These are phyloP conservation scores for Urochloa ruziziensis DNA, from an alignment of 176 grass and related monocot genomes.

Conservation along the genomic window DNA sequence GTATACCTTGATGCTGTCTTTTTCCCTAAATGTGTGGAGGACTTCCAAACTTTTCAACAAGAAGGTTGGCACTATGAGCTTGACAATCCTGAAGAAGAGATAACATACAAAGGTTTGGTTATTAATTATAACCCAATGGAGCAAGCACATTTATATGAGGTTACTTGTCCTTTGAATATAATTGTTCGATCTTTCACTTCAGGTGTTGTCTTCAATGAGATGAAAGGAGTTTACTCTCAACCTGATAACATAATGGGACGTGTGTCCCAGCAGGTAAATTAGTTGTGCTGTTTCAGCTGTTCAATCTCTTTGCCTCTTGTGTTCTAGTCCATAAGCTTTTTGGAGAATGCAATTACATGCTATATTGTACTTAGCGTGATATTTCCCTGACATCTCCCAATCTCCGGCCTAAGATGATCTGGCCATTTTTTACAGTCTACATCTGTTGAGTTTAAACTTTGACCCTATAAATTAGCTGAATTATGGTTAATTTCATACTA, in stretches of 20 bases:
- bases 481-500: neutral
- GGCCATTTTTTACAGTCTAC: neutral
- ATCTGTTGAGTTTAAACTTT: slow-evolving; percentile 17
- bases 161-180: neutral
- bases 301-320: neutral
- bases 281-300: slow-evolving; percentile 17
- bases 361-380: neutral
- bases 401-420: neutral
- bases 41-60: slow-evolving; percentile 97
- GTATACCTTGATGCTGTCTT: slow-evolving; percentile 98
- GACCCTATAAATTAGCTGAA: neutral
- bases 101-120: slow-evolving; percentile 87
- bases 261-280: slow-evolving; percentile 70
- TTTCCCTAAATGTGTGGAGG: slow-evolving; percentile 92
- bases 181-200: slow-evolving; percentile 28
- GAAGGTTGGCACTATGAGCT: slow-evolving; percentile 99
- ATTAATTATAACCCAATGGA: slow-evolving; percentile 28
- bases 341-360: neutral
- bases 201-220: slow-evolving; percentile 99
- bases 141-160: neutral
- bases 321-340: neutral
- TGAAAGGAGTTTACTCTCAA: slow-evolving; percentile 99
- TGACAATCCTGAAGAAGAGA: slow-evolving; percentile 83
- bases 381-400: neutral
- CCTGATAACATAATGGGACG: slow-evolving; percentile 93